Base-by-base conservation (phyloP, 2,329 filamentous ascomycete genomes). In the Aspergillus sp. region DNA sequence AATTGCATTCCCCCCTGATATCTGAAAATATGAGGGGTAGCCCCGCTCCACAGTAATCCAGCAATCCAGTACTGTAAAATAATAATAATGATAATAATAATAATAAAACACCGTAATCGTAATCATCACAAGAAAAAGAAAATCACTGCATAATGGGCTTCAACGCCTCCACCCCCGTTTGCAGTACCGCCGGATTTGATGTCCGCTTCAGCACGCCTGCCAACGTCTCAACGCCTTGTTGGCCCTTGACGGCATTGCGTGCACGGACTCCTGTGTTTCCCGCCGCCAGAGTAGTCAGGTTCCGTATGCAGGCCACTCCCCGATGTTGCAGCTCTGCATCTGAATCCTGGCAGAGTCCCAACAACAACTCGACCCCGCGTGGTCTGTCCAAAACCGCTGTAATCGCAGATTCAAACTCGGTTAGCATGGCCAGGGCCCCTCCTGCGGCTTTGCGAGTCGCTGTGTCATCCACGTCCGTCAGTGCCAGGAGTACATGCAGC, bases 351-450 rank as follows among this genome's bases (percentile, higher is more conserved):
- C 89, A 95, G 62, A 97, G 70, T 0, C 77, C 81, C n/a, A 98
- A 68, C n/a, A 97, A 60, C n/a, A 88, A 81, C 52, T 83, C 77
- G 3, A 93, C 76, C 1, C 88, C 89, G 12, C 85, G 78, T 4
- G 88, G 81, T 32, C 85, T 77, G 50, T 81, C 79, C 33, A 95
- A 59, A 3, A 97, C 77, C 3, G 80, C 84, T 2, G 80, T 76
- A 1, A 91, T 84, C 0, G 88, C 86, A 1, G 79, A 77, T 58
- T 93, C 88, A 64, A 85, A 90, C 25, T 83, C 81, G 0, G 90
- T 90, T 20, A 98, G 70, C 68, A 87, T 87, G 0, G 91, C 93
- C 44, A 98, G 68, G 0, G 90, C 91, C 1, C 93, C 93, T 2
- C 90, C 90, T 0, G 93, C 90, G 0, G 90, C 93, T 43, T 84